Conservation (phyloP, 306 rosid genomes). For the Trichosanthes truncata region DNA sequence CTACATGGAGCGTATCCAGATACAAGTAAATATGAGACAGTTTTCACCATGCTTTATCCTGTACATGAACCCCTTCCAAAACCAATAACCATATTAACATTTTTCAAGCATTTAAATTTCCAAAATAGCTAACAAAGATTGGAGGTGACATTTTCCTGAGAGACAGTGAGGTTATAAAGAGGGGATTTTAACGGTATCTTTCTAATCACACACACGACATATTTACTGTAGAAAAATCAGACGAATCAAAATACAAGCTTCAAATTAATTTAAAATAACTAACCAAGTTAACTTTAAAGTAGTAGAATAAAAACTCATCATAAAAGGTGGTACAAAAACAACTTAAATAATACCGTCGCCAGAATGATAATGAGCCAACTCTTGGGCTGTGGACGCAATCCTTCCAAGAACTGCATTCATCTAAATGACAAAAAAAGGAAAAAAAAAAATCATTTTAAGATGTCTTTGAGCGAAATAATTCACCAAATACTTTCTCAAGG, state of each 20-base stretch:
- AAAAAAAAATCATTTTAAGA: background rate
- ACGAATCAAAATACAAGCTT: background rate
- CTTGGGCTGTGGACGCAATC: conserved; percentile 76
- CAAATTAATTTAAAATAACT: background rate
- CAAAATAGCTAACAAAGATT: background rate
- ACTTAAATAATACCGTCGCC: conserved; percentile 63
- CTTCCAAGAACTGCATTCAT: conserved; percentile 94
- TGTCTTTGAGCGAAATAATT: background rate
- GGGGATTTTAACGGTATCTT: background rate
- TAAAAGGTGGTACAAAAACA: background rate
- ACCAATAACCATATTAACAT: background rate
- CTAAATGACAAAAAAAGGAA: conserved; percentile 28
- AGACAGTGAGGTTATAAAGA: background rate
- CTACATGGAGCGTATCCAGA: background rate
- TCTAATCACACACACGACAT: background rate
- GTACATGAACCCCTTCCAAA: background rate
- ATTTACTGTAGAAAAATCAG: background rate
- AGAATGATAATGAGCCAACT: conserved; percentile 92
- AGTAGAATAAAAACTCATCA: conserved; percentile 6
- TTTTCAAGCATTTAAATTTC: background rate
- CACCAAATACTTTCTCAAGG: background rate
- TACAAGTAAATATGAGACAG: background rate
- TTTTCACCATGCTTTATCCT: background rate
- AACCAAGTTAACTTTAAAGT: background rate
- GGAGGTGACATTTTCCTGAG: background rate